These are phyloP conservation scores for Hirschioporus abietinus DNA, from an alignment of 768 basidiomycete species.

Conservation along the genomic window DNA sequence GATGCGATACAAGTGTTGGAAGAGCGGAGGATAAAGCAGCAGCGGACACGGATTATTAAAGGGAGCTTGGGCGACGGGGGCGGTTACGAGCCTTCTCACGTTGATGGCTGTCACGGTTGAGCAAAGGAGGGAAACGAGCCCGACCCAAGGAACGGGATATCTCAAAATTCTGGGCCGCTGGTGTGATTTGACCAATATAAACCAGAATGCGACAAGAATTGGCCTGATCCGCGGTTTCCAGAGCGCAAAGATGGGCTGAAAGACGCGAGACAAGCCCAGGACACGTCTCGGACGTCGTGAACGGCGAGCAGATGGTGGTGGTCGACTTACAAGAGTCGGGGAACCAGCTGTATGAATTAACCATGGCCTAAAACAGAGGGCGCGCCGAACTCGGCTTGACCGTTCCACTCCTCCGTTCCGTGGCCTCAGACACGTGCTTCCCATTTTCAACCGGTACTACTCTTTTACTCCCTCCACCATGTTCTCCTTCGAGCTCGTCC, in stretches of 20 bases:
- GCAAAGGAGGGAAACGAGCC: neutral
- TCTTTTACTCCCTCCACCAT: neutral
- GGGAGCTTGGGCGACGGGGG: neutral
- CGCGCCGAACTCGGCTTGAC: neutral
- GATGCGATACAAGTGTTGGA: neutral
- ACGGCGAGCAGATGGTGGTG: neutral
- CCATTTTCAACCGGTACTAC: neutral
- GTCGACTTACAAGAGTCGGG: neutral
- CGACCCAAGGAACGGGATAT: constrained; percentile 1
- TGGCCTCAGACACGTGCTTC: neutral
- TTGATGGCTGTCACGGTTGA: neutral
- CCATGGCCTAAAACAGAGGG: neutral
- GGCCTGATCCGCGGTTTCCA: neutral
- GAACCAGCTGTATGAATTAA: neutral
- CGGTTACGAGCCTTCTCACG: constrained; percentile 1
- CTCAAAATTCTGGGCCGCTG: neutral
- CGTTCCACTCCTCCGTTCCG: too few species aligned
- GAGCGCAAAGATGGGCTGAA: neutral
- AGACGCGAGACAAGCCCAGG: neutral
- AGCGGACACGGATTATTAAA: neutral
- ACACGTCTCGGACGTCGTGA: neutral
- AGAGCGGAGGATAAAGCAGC: neutral
- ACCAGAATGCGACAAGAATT: neutral
- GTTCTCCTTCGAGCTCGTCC: neutral
- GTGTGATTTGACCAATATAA: neutral